Evolutionary conservation across 2,329 filamentous ascomycete species (phyloP).

Genomic region (Diaporthe destruens): DNA sequence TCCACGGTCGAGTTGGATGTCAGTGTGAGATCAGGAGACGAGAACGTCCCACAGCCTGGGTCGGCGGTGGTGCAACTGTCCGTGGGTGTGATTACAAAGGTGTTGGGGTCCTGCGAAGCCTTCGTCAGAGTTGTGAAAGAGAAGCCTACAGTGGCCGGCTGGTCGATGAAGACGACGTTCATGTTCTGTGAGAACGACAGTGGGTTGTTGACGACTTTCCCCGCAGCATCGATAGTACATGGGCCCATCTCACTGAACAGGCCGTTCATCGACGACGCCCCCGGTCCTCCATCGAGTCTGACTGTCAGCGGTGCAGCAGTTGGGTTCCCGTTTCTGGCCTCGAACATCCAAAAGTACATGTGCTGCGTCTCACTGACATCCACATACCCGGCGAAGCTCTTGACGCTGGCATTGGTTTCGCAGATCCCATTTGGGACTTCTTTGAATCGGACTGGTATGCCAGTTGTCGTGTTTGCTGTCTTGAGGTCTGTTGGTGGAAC

Average conservation of each 20-base stretch:
- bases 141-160: conserved; percentile 70
- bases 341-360: conserved; percentile 30
- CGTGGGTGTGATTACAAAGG: conserved; percentile 15
- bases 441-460: conserved; percentile 19
- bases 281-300: conserved; percentile 35
- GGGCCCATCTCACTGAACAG: conserved; percentile 48
- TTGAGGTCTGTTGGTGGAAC: neutral
- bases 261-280: conserved; percentile 33
- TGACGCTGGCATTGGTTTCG: conserved; percentile 17
- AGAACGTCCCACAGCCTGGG: conserved; percentile 53
- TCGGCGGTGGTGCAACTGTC: conserved; percentile 55
- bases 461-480: neutral
- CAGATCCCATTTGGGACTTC: conserved; percentile 14
- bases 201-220: conserved; percentile 61
- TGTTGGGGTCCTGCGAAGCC: conserved; percentile 44
- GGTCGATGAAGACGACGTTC: conserved; percentile 62
- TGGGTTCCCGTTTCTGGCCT: conserved; percentile 17
- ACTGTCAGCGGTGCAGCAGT: conserved; percentile 19
- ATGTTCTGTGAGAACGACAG: conserved; percentile 66
- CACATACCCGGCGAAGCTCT: conserved; percentile 17
- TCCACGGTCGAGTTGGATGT: conserved; percentile 24
- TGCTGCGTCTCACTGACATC: conserved; percentile 22
- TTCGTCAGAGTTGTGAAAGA: conserved; percentile 54
- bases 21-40: conserved; percentile 50
- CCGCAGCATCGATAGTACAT: conserved; percentile 68